Evolutionary conservation across 768 basidiomycete genomes (phyloP).

Genomic region (Xerocomus potaroensis): DNA sequence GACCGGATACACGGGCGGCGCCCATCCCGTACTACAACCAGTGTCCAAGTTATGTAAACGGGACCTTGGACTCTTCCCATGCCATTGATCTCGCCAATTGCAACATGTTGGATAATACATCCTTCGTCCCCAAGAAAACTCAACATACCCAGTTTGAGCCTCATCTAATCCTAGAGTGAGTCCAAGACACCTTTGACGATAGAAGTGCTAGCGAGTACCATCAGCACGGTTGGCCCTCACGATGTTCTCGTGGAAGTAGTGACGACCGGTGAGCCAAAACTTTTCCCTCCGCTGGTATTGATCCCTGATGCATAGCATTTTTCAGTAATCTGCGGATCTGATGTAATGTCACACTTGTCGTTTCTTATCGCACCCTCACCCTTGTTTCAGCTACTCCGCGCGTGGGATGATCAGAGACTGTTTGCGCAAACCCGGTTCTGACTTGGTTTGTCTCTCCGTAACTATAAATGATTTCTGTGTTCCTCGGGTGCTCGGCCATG

Average conservation of each 20-base stretch:
- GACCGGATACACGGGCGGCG: too few relatives aligned
- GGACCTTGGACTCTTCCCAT: too few relatives aligned
- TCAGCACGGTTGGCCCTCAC: conserved; percentile 51
- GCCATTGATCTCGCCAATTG: too few relatives aligned
- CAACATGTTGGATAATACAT: conserved; percentile 56
- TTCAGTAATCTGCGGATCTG: conserved; percentile 86
- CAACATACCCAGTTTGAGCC: conserved; percentile 69
- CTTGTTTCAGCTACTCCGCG: conserved; percentile 75
- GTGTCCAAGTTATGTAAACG: too few relatives aligned
- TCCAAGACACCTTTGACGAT: neutral
- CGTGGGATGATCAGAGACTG: conserved; percentile 79
- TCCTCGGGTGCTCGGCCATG: conserved; percentile 87
- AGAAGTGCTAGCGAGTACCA: conserved; percentile 8
- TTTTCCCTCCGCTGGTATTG: conserved; percentile 1
- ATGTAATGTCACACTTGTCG: conserved; percentile 52
- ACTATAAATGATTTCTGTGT: neutral
- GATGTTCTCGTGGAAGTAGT: conserved; percentile 89
- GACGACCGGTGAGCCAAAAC: conserved; percentile 73
- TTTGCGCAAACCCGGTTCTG: conserved; percentile 56
- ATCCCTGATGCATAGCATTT: conserved; percentile 10
- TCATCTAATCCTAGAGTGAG: conserved; percentile 69
- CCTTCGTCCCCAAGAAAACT: conserved; percentile 70
- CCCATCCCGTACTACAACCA: neutral
- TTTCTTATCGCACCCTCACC: too few relatives aligned
- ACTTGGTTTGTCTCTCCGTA: conserved; percentile 56